These are phyloP conservation scores for Dentipellis fragilis DNA, from an alignment of 768 basidiomycete genomes.

Conservation along the genomic window DNA sequence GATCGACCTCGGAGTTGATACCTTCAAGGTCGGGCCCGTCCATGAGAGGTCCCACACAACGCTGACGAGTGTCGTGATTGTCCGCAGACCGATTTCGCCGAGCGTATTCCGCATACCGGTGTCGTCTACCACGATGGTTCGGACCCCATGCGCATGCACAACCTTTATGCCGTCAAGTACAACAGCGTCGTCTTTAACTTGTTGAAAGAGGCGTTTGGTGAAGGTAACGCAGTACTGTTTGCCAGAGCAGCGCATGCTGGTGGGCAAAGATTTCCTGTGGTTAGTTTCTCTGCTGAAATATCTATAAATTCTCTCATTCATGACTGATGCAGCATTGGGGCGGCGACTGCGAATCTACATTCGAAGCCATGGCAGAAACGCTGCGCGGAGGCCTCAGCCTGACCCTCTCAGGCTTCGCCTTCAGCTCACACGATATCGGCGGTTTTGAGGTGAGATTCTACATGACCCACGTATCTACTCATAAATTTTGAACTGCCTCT, in stretches of 20 bases:
- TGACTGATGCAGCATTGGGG: no score
- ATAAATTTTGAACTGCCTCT: neutral
- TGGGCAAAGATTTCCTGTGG: slow-evolving; percentile 41
- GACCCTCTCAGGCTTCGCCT: no score
- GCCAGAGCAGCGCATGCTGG: slow-evolving; percentile 60
- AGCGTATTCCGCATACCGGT: slow-evolving; percentile 60
- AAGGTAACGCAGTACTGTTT: slow-evolving; percentile 59
- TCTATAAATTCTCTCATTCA: no score
- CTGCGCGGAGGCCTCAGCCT: no score
- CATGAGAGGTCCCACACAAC: neutral
- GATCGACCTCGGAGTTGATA: slow-evolving; percentile 37
- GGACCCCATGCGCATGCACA: slow-evolving; percentile 63
- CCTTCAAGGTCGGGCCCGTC: slow-evolving; percentile 35
- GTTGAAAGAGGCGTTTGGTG: slow-evolving; percentile 47
- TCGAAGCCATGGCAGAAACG: no score
- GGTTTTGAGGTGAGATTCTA: no score
- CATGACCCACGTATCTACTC: no score
- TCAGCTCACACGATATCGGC: no score
- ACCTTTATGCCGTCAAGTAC: slow-evolving; percentile 58
- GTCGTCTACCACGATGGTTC: slow-evolving; percentile 58
- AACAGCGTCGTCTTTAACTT: slow-evolving; percentile 62
- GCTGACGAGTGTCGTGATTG: neutral
- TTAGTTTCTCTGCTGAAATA: slow-evolving; percentile 7
- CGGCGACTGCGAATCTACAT: no score
- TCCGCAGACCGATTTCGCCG: slow-evolving; percentile 68